Base-by-base conservation (phyloP, 2,329 filamentous ascomycete genomes). In the Rutstroemia sp. region DNA sequence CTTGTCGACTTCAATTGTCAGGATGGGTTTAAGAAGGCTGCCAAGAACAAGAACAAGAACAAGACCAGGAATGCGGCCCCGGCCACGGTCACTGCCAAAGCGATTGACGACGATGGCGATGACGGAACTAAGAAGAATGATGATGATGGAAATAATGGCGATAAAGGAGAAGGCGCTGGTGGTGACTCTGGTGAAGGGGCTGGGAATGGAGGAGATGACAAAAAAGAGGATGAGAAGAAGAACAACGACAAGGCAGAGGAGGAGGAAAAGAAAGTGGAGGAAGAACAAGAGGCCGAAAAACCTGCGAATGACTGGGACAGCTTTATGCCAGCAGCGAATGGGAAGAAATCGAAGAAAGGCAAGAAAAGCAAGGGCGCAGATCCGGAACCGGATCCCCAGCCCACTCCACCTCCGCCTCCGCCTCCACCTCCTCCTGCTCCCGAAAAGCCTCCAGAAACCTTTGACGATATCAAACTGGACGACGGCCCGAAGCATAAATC, bases 381-480 rank as follows among this genome's bases (percentile, higher is more conserved):
- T 48, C 67, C 69, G n/a, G 62, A 64, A 21, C 68, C 66, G 30
- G 52, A 50, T 34, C 45, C 45, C 14, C 12, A 47, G 9, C 38
- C 52, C 12, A 17, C 49, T n/a, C 16, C 14, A 5, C 71, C 72
- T 19, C 67, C 70, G 8, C 52, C 52, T 23, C 16, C 14, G 5
- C 71, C 72, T 19, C 67, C 70, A 9, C 52, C 52, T 23, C 66
- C 73, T 12, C 63, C 71, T 16, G 59, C 58, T 1, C 54, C 61
- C 23, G 67, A 69, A 17, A 76, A 75, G 48, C 72, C 77, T 6
- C 44, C 25, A 45, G 78, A 80, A 56, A 72, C 77, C n/a, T 88
- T 89, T 62, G 78, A 87, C 46, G 84, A 89, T 27, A 82, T 90
- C 61, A 87, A 82, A 64, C 70, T 89, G 25, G 79, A 84, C 61